Conservation (phyloP, 1,284 basidiomycete genomes). For the Cryptococcus sp. region DNA sequence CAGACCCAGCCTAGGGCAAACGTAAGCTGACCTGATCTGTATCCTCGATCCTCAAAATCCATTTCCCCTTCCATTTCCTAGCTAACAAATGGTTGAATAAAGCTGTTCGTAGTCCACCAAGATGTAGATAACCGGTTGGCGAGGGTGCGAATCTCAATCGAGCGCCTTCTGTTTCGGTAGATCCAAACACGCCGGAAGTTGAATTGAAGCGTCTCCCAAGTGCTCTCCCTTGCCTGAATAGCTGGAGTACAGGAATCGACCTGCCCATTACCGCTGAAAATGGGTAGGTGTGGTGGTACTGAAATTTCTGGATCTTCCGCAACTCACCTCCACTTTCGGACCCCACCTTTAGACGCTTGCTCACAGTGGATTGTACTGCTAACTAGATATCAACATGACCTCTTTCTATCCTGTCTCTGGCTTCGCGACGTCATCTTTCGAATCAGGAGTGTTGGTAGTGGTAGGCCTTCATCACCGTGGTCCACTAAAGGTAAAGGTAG, state of each 20-base stretch:
- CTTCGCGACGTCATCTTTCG: slow-evolving; percentile 1
- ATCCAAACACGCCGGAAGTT: not conserved
- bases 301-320: not conserved
- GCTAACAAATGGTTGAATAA: slow-evolving; percentile 89
- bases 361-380: not conserved
- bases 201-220: not conserved
- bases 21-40: slow-evolving; percentile 69
- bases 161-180: slow-evolving; percentile 8
- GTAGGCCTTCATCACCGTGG: slow-evolving; percentile 5
- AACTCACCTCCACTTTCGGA: slow-evolving; percentile 4
- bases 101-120: slow-evolving; percentile 93
- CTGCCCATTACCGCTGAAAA: not conserved
- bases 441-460: slow-evolving; percentile 10
- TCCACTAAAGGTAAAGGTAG: not conserved
- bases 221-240: not conserved
- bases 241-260: not conserved
- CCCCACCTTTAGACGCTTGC: slow-evolving; percentile 1
- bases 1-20: not conserved
- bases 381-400: not conserved
- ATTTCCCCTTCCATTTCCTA: slow-evolving; percentile 72
- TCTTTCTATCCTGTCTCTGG: slow-evolving; percentile 13
- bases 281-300: not conserved
- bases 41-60: slow-evolving; percentile 91
- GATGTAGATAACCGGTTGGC: slow-evolving; percentile 88
- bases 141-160: slow-evolving; percentile 89